Base-by-base conservation (phyloP, 768 basidiomycete species). In the Lyophyllum decastes region DNA sequence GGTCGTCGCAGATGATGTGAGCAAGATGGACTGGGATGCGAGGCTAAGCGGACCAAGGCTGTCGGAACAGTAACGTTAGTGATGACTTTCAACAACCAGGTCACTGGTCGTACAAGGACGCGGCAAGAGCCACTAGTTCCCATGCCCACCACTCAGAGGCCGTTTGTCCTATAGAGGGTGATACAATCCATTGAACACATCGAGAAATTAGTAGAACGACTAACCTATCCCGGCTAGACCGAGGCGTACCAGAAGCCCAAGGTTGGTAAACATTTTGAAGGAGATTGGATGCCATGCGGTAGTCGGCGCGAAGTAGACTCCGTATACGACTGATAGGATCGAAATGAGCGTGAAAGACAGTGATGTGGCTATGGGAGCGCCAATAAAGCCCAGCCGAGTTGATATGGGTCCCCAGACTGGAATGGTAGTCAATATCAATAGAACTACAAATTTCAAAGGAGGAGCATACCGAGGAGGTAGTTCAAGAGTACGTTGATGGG, bases 331-430 rank as follows among this genome's bases (percentile, higher is more conserved):
- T 1, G 85, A 90, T 43, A 80, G 64, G 41, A 82, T 54, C 0
- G 85, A 77, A 45, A 94, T 87, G n/a, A 95, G 76, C 68, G 92
- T 94, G 75, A 92, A 90, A 17, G 90, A 90, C 51, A 95, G 79
- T 0, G 90, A 85, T 1, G 94, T 93, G 0, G 95, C 89, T 12
- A 98, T 78, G 0, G 96, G 95, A 3, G 95, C 95, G 12, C 96
- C 96, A 47, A 91, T 84, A 73, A 92, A 98, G 1, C 95, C 95
- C 1, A 98, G 75, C 9, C 89, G 79, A 58, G 95, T 74, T 4
- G 84, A 75, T 35, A 81, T 74, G 0, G 93, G 93, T 1, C 93
- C 94, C 92, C 90, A 93, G 0, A 95, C 91, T 79, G 27, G 35
- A 45, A 21, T 7, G n/a, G 8, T 55, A 22, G 27, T 27, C 24